These are phyloP conservation scores for Fragaria nilgerrensis DNA, from an alignment of 306 rosid genomes.

Conservation along the genomic window DNA sequence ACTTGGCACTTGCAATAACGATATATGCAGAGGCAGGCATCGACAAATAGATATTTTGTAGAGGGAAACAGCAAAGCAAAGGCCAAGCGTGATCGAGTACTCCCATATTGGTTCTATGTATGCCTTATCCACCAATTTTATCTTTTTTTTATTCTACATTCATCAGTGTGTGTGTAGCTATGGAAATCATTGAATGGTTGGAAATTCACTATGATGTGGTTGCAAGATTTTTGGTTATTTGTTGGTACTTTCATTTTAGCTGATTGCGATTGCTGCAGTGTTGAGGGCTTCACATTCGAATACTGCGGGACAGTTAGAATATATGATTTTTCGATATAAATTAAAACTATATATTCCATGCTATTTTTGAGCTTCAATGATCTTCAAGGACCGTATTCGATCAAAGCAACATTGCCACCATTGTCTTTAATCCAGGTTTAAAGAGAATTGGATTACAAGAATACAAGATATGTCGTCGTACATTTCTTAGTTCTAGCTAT, in stretches of 20 bases:
- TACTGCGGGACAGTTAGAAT: conserved; percentile 21
- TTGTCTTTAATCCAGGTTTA: background rate
- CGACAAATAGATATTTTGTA: conserved; percentile 8
- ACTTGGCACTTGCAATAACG: conserved; percentile 1
- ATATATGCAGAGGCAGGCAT: background rate
- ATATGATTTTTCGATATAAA: background rate
- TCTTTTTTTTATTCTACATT: conserved; percentile 4
- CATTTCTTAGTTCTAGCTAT: background rate
- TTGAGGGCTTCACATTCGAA: conserved; percentile 22
- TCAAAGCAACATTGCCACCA: background rate
- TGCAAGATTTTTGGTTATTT: background rate
- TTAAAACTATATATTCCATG: background rate
- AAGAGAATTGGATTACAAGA: background rate
- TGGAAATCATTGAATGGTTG: conserved; percentile 8
- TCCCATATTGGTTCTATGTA: background rate
- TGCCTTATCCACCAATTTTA: conserved; percentile 10
- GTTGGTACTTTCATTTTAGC: background rate
- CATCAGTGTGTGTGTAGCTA: background rate
- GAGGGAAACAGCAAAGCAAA: conserved; percentile 33
- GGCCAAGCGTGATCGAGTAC: background rate
- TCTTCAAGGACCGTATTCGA: conserved; percentile 13
- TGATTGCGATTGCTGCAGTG: conserved; percentile 21
- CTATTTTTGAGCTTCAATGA: background rate
- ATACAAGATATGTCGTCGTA: background rate
- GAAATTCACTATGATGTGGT: conserved; percentile 6